Evolutionary conservation across 495 filamentous ascomycete genomes (phyloP).

Genomic region (Xylaria venustula): DNA sequence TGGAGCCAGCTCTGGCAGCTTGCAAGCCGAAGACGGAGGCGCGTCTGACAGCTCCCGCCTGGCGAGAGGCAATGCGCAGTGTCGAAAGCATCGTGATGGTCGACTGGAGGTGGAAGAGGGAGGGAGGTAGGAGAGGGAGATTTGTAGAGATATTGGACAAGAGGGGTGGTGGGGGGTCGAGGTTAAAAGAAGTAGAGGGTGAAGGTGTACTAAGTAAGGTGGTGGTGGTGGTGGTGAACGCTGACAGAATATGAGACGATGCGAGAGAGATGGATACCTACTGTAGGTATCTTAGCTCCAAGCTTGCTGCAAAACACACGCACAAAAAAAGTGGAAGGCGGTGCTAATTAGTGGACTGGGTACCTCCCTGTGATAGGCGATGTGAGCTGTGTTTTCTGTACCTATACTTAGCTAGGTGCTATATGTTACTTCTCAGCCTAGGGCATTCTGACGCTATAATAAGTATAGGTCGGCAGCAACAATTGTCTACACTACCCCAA

Average conservation of each 20-base stretch:
- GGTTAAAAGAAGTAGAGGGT: conserved; percentile 16
- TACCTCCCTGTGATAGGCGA: too few relatives aligned
- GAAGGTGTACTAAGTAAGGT: not conserved
- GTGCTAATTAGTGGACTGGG: too few relatives aligned
- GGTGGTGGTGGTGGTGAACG: not conserved
- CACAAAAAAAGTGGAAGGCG: too few relatives aligned
- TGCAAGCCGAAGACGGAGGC: conserved; percentile 38
- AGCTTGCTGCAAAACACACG: too few relatives aligned
- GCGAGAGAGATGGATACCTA: not conserved
- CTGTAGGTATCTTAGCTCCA: too few relatives aligned
- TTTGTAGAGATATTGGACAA: too few relatives aligned
- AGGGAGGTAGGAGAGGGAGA: not conserved
- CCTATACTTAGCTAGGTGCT: too few relatives aligned
- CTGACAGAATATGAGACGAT: not conserved
- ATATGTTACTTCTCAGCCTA: too few relatives aligned
- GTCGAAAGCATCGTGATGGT: conserved; percentile 29
- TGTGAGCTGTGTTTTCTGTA: too few relatives aligned
- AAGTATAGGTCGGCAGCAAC: too few relatives aligned
- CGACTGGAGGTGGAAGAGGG: not conserved
- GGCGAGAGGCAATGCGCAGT: conserved; percentile 29
- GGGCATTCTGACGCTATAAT: too few relatives aligned
- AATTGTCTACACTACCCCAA: too few relatives aligned
- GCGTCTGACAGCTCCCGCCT: conserved; percentile 28
- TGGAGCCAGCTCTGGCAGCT: conserved; percentile 68
- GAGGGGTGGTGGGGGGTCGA: not conserved